These are phyloP conservation scores for Aureobasidium subglaciale DNA, from an alignment of 2,329 filamentous ascomycete genomes.

Conservation along the genomic window DNA sequence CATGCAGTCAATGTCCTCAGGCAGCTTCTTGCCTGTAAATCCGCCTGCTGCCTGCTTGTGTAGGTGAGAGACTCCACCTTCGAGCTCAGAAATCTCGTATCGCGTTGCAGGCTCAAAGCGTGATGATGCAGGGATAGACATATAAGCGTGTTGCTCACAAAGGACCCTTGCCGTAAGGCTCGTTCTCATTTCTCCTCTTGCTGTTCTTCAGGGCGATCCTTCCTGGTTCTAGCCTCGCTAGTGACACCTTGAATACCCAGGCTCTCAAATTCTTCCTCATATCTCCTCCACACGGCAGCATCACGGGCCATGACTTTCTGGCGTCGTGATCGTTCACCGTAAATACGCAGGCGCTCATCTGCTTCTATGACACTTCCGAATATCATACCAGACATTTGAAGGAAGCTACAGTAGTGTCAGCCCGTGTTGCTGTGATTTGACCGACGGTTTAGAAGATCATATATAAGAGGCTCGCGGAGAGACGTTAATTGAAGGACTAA, in stretches of 20 bases:
- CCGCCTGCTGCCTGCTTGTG: too few relatives aligned
- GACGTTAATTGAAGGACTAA: too few relatives aligned
- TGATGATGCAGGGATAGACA: too few relatives aligned
- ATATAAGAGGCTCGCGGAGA: too few relatives aligned
- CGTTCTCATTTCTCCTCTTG: background rate
- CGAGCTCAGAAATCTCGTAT: too few relatives aligned
- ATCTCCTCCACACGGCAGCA: conserved; percentile 60
- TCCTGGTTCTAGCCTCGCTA: conserved; percentile 8
- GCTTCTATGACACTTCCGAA: conserved; percentile 70
- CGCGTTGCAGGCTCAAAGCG: too few relatives aligned
- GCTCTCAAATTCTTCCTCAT: conserved; percentile 54
- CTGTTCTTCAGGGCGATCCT: background rate
- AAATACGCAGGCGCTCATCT: conserved; percentile 59
- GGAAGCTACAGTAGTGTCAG: conserved; percentile 48
- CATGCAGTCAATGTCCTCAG: too few relatives aligned
- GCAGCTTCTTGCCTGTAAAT: too few relatives aligned
- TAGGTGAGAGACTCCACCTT: too few relatives aligned
- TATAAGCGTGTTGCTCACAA: too few relatives aligned
- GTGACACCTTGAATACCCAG: conserved; percentile 18
- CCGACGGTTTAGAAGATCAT: too few relatives aligned
- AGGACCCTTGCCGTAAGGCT: background rate
- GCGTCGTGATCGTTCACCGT: conserved; percentile 58
- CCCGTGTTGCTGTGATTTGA: background rate
- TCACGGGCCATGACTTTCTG: conserved; percentile 58
- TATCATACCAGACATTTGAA: conserved; percentile 84